These are phyloP conservation scores for Mortierella polycephala DNA, from an alignment of 371 early-diverging fungal genomes.

Conservation along the genomic window DNA sequence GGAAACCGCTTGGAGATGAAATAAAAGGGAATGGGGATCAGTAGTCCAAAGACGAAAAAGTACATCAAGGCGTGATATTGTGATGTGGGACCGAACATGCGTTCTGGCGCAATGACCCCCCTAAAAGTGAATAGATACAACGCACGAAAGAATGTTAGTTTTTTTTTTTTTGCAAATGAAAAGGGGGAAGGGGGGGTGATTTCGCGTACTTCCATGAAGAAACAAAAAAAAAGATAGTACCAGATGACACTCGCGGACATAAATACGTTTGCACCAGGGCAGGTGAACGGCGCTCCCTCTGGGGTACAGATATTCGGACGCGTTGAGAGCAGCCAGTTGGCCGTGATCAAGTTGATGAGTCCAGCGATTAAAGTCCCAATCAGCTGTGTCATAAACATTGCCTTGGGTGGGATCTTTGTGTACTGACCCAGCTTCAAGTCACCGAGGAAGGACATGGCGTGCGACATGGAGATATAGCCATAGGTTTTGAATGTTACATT, in stretches of 20 bases:
- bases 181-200: no score
- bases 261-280: slow-evolving; percentile 57
- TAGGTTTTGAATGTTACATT: slow-evolving; percentile 61
- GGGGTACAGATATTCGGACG: slow-evolving; percentile 68
- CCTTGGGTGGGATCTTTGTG: slow-evolving; percentile 79
- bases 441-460: slow-evolving; percentile 59
- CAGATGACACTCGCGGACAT: slow-evolving; percentile 30
- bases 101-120: slow-evolving; percentile 80
- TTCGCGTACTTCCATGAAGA: neutral
- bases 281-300: slow-evolving; percentile 64
- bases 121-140: slow-evolving; percentile 16
- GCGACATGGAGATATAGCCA: slow-evolving; percentile 65
- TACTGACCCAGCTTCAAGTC: slow-evolving; percentile 70
- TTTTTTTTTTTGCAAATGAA: neutral
- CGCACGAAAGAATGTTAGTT: neutral
- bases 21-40: slow-evolving; percentile 66
- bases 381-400: slow-evolving; percentile 69
- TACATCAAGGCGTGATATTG: slow-evolving; percentile 67
- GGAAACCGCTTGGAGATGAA: slow-evolving; percentile 48
- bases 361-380: slow-evolving; percentile 73
- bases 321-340: slow-evolving; percentile 67
- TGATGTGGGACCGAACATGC: slow-evolving; percentile 73
- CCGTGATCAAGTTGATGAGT: slow-evolving; percentile 67
- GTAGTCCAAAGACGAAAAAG: slow-evolving; percentile 66
- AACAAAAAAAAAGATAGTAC: neutral